phyloP scores from a whole-genome alignment of 306 rosid species.

The Abrus pulchellus region DNA sequence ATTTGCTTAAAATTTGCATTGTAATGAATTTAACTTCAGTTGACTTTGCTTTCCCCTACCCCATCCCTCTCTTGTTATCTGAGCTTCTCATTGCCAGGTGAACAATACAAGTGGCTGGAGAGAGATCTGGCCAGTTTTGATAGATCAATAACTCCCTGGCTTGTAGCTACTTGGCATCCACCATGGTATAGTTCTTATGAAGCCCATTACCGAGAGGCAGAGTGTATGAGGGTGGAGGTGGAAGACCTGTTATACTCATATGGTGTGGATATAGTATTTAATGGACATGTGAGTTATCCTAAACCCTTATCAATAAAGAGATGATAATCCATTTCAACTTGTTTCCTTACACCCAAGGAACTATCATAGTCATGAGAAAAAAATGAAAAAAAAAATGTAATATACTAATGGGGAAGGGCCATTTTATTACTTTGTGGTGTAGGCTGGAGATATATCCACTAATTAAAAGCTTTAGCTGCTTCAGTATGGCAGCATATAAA shows the following conservation, averaged over 20 bases:
- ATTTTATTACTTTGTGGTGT: not conserved
- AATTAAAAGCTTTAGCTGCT: conserved; percentile 5
- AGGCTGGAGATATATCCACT: not conserved
- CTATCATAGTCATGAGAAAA: conserved; percentile 22
- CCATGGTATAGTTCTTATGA: conserved; percentile 82
- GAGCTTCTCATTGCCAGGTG: conserved; percentile 52
- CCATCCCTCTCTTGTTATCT: conserved; percentile 3
- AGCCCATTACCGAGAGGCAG: conserved; percentile 87
- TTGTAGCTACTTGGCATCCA: conserved; percentile 87
- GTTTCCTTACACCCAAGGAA: conserved; percentile 25
- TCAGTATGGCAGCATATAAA: conserved; percentile 6
- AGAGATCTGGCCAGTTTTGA: conserved; percentile 76
- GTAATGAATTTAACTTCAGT: not conserved
- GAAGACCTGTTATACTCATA: conserved; percentile 78
- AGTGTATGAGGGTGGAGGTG: conserved; percentile 82
- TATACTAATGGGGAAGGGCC: not conserved
- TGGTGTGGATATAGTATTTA: conserved; percentile 80
- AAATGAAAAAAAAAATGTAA: not conserved
- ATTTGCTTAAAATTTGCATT: not conserved
- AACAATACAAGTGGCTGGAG: conserved; percentile 85
- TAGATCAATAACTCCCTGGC: conserved; percentile 86
- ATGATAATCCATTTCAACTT: conserved; percentile 22
- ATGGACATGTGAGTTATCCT: conserved; percentile 79
- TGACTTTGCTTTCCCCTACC: not conserved
- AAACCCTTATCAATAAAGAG: conserved; percentile 7